A percentile compares a stretch with the other conserved stretches of the same genome.
phyloP scores from a whole-genome alignment of 83 land plant species.

The Isoetes engelmannii region DNA sequence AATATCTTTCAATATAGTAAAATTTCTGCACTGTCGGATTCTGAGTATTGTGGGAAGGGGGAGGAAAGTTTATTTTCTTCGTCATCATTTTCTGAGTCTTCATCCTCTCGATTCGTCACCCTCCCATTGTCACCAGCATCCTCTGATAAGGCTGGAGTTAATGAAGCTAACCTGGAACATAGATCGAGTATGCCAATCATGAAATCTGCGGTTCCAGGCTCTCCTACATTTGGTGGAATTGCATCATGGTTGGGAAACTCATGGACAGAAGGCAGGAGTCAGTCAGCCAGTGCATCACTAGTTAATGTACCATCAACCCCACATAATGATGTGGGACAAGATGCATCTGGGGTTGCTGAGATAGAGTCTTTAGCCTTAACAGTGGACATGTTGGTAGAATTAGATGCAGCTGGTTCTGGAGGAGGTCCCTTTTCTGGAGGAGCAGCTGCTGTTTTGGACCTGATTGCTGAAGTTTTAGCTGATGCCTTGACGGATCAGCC shows the following conservation, averaged over 20 bases:
- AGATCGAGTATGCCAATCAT: too few relatives aligned
- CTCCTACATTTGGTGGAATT: not conserved
- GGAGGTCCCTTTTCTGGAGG: constrained; percentile 91
- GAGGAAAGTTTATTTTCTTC: not conserved
- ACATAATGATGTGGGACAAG: constrained; percentile 27
- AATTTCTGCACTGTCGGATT: too few relatives aligned
- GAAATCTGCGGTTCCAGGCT: too few relatives aligned
- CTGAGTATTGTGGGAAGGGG: too few relatives aligned
- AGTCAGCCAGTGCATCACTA: not conserved
- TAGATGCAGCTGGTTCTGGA: constrained; percentile 75
- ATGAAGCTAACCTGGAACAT: too few relatives aligned
- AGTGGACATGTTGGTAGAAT: constrained; percentile 55
- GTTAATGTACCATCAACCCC: not conserved
- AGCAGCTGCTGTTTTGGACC: constrained; percentile 86
- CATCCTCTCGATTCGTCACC: not conserved
- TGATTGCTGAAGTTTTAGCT: constrained; percentile 89
- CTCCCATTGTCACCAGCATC: constrained; percentile 9
- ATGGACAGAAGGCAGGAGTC: not conserved
- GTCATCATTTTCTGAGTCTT: constrained; percentile 8
- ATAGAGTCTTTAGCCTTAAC: constrained; percentile 38
- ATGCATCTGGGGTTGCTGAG: constrained; percentile 26
- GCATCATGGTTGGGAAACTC: constrained; percentile 18
- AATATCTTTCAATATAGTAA: too few relatives aligned
- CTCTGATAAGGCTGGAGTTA: not conserved
- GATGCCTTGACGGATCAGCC: constrained; percentile 70